phyloP scores from a whole-genome alignment of 192 early-diverging fungal genomes.

The Oehlia diaphana region DNA sequence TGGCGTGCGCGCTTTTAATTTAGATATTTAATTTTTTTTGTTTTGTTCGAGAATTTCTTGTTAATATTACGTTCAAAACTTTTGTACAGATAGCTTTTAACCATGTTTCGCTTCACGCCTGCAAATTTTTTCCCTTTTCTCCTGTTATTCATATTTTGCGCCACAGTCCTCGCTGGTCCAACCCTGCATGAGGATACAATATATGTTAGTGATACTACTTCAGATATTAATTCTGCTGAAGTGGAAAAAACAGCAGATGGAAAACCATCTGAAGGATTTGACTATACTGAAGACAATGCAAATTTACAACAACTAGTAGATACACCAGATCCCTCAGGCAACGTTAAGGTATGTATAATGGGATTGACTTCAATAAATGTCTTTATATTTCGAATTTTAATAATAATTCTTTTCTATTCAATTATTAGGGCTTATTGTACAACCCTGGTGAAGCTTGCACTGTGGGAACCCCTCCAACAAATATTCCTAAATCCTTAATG shows the following conservation, averaged over 20 bases:
- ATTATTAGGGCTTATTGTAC: conserved; percentile 14
- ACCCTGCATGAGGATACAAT: conserved; percentile 17
- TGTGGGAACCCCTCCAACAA: neutral
- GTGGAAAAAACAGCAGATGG: neutral
- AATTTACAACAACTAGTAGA: neutral
- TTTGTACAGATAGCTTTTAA: neutral
- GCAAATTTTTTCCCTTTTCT: neutral
- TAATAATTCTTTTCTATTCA: neutral
- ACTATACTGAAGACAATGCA: neutral
- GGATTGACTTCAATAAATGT: neutral
- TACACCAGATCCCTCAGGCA: neutral
- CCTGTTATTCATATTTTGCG: conserved; percentile 8
- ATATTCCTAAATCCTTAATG: neutral
- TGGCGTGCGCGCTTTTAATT: conserved; percentile 20
- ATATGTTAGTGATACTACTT: neutral
- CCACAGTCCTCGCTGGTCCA: neutral
- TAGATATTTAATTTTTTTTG: neutral
- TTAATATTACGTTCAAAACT: neutral
- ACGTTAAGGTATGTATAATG: neutral
- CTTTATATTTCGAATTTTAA: neutral
- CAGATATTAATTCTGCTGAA: neutral
- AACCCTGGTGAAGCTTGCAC: neutral
- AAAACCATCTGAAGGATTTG: neutral
- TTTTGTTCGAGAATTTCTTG: neutral
- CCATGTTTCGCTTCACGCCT: neutral